These are phyloP conservation scores for Trichoderma atroviride DNA, from an alignment of 2,329 filamentous ascomycete species.

Conservation along the genomic window DNA sequence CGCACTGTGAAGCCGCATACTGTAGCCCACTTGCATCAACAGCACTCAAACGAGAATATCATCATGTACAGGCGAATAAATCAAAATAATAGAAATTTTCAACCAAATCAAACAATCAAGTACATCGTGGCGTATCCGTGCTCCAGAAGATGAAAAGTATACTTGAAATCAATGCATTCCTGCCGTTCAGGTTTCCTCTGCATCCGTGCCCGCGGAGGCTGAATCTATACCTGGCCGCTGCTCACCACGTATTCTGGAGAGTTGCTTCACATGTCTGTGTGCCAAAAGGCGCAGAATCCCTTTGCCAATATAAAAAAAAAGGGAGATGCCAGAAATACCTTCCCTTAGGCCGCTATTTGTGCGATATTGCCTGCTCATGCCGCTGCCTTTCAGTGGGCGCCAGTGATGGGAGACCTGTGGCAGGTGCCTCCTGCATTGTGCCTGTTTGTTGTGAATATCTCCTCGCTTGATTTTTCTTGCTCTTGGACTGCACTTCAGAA, in stretches of 20 bases:
- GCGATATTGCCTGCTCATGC: neutral
- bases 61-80: neutral
- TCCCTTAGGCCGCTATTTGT: neutral
- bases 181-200: neutral
- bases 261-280: neutral
- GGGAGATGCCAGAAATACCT: neutral
- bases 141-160: neutral
- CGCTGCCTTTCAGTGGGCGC: neutral
- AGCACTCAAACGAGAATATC: neutral
- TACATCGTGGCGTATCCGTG: neutral
- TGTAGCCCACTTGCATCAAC: neutral
- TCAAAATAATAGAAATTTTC: neutral
- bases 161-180: neutral
- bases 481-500: neutral
- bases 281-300: neutral
- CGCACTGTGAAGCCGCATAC: neutral
- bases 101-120: neutral
- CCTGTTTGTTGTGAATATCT: neutral
- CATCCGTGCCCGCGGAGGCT: neutral
- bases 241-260: neutral
- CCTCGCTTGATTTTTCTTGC: neutral
- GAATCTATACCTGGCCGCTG: neutral
- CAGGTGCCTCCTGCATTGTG: neutral
- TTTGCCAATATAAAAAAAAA: neutral
- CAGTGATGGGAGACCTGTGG: neutral